phyloP scores from a whole-genome alignment of 2,329 filamentous ascomycete genomes.

The Neobulgaria alba region DNA sequence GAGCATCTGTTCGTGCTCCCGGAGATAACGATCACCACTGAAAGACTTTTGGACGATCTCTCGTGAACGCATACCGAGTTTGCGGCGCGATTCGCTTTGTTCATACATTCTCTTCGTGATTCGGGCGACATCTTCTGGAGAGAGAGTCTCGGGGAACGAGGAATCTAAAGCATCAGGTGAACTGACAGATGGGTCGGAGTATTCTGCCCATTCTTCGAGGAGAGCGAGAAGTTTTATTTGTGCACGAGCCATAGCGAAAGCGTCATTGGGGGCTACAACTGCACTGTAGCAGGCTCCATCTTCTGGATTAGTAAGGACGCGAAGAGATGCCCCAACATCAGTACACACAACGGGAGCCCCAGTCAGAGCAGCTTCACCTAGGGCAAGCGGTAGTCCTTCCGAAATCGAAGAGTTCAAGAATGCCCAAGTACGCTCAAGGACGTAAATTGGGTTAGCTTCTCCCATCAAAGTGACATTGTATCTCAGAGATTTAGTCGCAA shows the following conservation, averaged over 20 bases:
- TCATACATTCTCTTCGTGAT: conserved; percentile 50
- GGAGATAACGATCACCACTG: conserved; percentile 48
- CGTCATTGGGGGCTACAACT: conserved; percentile 56
- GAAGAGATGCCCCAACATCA: conserved; percentile 45
- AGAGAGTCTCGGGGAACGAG: conserved; percentile 42
- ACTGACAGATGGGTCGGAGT: conserved; percentile 38
- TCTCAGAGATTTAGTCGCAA: conserved; percentile 25
- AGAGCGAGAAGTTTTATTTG: conserved; percentile 55
- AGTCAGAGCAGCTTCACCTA: conserved; percentile 48
- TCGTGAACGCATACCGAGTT: conserved; percentile 49
- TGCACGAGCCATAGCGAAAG: conserved; percentile 48
- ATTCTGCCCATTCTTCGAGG: conserved; percentile 52
- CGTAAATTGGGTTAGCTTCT: conserved; percentile 34
- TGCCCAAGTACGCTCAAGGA: conserved; percentile 37
- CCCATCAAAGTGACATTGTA: conserved; percentile 28
- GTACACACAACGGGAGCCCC: conserved; percentile 48
- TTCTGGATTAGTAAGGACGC: conserved; percentile 46
- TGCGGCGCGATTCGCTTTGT: conserved; percentile 44
- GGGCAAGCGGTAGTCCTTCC: conserved; percentile 46
- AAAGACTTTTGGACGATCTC: conserved; percentile 51
- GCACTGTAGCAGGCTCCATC: conserved; percentile 45
- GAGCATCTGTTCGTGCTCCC: conserved; percentile 54
- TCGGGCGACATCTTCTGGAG: conserved; percentile 38
- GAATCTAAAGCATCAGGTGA: too few relatives aligned
- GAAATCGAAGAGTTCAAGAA: conserved; percentile 49